These are phyloP conservation scores for Selenicereus undatus DNA, from an alignment of 148 eudicot genomes.

Conservation along the genomic window DNA sequence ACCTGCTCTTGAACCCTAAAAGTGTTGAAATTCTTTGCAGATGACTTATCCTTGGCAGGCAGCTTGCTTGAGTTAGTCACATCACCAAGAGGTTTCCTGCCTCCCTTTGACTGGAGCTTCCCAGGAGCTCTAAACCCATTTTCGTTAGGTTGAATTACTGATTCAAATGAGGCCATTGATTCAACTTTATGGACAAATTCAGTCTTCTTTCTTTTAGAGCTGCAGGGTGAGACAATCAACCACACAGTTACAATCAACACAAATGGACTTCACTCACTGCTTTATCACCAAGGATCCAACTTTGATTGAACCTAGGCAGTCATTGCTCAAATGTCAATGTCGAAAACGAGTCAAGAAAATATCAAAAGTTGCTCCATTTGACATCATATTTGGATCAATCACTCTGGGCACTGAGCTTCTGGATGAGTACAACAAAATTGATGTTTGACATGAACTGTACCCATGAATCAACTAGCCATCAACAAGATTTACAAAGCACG, in stretches of 20 bases:
- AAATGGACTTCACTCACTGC: too few relatives aligned
- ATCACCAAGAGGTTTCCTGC: slow-evolving; percentile 19
- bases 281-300: too few relatives aligned
- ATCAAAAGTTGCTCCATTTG: too few relatives aligned
- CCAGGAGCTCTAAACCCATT: slow-evolving; percentile 14
- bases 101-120: slow-evolving; percentile 6
- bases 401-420: too few relatives aligned
- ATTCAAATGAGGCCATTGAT: slow-evolving; percentile 13
- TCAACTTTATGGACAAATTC: neutral
- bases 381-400: too few relatives aligned
- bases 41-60: slow-evolving; percentile 10
- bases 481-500: too few relatives aligned
- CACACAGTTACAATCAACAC: neutral
- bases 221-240: neutral
- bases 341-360: too few relatives aligned
- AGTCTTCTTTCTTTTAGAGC: neutral
- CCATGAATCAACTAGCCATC: too few relatives aligned
- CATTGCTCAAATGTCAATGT: too few relatives aligned
- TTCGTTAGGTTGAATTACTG: slow-evolving; percentile 1
- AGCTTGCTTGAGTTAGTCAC: slow-evolving; percentile 20
- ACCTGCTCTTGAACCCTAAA: neutral
- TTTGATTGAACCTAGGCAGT: too few relatives aligned
- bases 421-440: too few relatives aligned
- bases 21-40: neutral
- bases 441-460: too few relatives aligned